Percentiles rank a stretch among this genome's conserved stretches.
Evolutionary conservation across 2,329 filamentous ascomycete genomes (phyloP).

Genomic region (Acarospora socialis): DNA sequence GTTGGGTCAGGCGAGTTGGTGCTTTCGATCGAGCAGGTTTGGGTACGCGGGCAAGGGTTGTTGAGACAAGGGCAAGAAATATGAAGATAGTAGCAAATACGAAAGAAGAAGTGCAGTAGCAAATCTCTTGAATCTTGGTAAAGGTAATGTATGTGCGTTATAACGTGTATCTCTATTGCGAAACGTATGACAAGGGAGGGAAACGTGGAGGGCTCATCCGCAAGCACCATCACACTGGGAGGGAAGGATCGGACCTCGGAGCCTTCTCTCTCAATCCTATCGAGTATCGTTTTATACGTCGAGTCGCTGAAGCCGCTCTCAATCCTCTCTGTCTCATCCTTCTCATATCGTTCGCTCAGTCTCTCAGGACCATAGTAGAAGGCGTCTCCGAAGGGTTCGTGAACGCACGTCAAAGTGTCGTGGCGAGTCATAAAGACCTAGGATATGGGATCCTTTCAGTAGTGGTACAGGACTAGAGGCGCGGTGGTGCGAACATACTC

Average conservation of each 20-base stretch:
- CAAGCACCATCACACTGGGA: constrained; percentile 15
- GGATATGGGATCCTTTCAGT: constrained; percentile 8
- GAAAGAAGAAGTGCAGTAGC: no score
- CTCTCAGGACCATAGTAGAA: constrained; percentile 93
- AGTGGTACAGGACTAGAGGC: constrained; percentile 13
- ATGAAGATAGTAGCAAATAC: no score
- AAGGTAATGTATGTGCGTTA: no score
- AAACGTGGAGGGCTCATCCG: constrained; percentile 11
- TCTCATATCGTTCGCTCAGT: constrained; percentile 61
- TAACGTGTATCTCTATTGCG: no score
- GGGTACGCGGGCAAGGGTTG: no score
- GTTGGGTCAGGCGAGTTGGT: no score
- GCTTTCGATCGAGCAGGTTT: no score
- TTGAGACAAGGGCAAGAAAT: no score
- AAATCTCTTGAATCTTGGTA: no score
- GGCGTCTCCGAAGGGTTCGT: constrained; percentile 93
- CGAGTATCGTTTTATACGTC: constrained; percentile 65
- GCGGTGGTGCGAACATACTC: constrained; percentile 41
- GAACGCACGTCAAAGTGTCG: constrained; percentile 66
- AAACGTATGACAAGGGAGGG: constrained; percentile 15
- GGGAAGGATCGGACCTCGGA: constrained; percentile 50
- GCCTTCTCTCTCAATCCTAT: constrained; percentile 56
- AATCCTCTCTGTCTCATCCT: constrained; percentile 39
- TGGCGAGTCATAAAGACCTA: constrained; percentile 94
- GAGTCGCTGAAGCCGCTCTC: constrained; percentile 52